Evolutionary conservation across 2,329 filamentous ascomycete genomes (phyloP).

Genomic region (Raffaelea albimanens): DNA sequence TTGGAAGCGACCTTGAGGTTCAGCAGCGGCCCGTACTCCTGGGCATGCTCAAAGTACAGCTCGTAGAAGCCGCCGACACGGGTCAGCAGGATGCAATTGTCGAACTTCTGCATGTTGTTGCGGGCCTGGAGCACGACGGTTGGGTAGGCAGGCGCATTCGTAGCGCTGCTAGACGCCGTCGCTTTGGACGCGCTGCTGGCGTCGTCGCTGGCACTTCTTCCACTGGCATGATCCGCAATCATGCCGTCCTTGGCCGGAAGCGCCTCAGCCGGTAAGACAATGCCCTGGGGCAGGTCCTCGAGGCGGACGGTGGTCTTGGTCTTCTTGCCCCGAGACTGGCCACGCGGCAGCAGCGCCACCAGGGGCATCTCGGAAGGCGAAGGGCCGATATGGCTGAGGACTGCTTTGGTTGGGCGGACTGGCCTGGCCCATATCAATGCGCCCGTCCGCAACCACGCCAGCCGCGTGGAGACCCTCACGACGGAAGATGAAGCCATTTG

Average conservation of each 20-base stretch:
- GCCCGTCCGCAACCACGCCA: no score
- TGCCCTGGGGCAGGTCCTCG: constrained; percentile 49
- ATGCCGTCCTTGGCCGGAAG: no score
- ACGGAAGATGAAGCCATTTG: no score
- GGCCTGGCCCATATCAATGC: no score
- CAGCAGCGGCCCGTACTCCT: constrained; percentile 75
- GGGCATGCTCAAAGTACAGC: constrained; percentile 92
- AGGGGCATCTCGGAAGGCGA: not conserved
- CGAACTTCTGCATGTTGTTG: constrained; percentile 83
- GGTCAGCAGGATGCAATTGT: constrained; percentile 83
- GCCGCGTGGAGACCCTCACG: no score
- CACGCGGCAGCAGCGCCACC: not conserved
- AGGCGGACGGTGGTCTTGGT: constrained; percentile 44
- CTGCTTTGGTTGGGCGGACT: no score
- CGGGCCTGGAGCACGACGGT: constrained; percentile 81
- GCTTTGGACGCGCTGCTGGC: no score
- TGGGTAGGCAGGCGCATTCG: constrained; percentile 52
- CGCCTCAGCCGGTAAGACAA: constrained; percentile 27
- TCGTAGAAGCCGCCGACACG: constrained; percentile 96
- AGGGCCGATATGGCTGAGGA: no score
- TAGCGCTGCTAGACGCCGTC: not conserved
- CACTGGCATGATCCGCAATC: not conserved
- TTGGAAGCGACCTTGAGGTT: constrained; percentile 80
- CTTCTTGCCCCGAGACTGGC: constrained; percentile 39
- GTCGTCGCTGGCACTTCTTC: not conserved